phyloP scores from a whole-genome alignment of 768 basidiomycete species.

The Termitomyces sp. region DNA sequence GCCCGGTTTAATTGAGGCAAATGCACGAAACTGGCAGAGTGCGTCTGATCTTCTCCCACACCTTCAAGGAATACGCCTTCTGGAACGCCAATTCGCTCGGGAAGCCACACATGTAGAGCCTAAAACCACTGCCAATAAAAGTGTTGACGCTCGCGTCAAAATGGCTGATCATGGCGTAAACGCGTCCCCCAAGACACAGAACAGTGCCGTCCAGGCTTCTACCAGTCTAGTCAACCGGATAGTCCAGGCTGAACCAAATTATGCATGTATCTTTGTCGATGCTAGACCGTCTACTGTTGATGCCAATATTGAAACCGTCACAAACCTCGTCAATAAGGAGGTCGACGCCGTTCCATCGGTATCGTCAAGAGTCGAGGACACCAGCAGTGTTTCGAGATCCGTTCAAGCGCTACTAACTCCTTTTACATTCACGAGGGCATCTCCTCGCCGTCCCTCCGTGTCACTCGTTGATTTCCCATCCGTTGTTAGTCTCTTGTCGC shows the following conservation, averaged over 20 bases:
- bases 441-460: constrained; percentile 2
- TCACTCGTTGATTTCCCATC: constrained; percentile 31
- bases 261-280: constrained; percentile 23
- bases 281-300: constrained; percentile 18
- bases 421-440: constrained; percentile 8
- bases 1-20: constrained; percentile 60
- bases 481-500: constrained; percentile 36
- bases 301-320: constrained; percentile 14
- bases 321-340: constrained; percentile 28
- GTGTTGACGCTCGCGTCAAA: constrained; percentile 36
- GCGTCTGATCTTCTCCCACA: constrained; percentile 67
- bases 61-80: constrained; percentile 57
- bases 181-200: constrained; percentile 23
- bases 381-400: constrained; percentile 23
- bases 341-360: constrained; percentile 51
- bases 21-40: constrained; percentile 64
- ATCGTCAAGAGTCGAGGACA: constrained; percentile 40
- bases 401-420: constrained; percentile 25
- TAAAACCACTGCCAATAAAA: constrained; percentile 34
- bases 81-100: constrained; percentile 44
- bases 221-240: constrained; percentile 25
- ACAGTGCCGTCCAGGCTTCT: constrained; percentile 29
- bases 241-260: constrained; percentile 28
- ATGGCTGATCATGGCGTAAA: constrained; percentile 26
- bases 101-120: constrained; percentile 16